phyloP scores from a whole-genome alignment of 352 stramenopile genomes.

The Pythium sukuiense region DNA sequence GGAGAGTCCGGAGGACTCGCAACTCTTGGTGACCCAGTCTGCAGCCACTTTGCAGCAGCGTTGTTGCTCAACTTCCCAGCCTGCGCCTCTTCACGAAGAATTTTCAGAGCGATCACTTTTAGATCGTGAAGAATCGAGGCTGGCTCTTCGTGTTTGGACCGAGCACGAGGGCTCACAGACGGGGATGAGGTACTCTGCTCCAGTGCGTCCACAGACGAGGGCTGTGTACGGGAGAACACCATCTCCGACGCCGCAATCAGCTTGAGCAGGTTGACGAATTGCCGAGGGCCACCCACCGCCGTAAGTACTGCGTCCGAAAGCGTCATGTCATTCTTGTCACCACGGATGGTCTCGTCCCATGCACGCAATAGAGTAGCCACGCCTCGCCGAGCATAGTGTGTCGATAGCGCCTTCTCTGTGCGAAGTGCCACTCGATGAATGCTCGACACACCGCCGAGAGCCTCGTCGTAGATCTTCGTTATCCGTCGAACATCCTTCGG shows the following conservation, averaged over 20 bases:
- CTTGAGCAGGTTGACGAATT: slow-evolving; percentile 84
- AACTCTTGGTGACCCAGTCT: not conserved
- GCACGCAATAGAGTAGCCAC: slow-evolving; percentile 39
- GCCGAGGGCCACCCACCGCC: slow-evolving; percentile 60
- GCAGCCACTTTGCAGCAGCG: slow-evolving; percentile 20
- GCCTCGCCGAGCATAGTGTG: slow-evolving; percentile 76
- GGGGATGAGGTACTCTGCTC: slow-evolving; percentile 11
- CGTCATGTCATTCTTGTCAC: not conserved
- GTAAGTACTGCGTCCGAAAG: slow-evolving; percentile 40
- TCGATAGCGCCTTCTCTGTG: slow-evolving; percentile 82
- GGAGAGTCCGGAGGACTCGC: not conserved
- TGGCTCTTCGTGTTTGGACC: slow-evolving; percentile 25
- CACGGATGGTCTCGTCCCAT: not conserved
- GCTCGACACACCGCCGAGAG: slow-evolving; percentile 57
- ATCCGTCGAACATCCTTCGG: slow-evolving; percentile 76
- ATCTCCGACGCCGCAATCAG: slow-evolving; percentile 81
- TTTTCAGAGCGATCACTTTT: slow-evolving; percentile 47
- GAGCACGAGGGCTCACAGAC: not conserved
- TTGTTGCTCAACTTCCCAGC: slow-evolving; percentile 29
- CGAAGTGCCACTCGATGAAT: slow-evolving; percentile 75
- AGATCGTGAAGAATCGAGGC: slow-evolving; percentile 53
- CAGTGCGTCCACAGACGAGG: slow-evolving; percentile 1
- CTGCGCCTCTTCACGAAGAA: slow-evolving; percentile 60
- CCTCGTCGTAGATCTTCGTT: slow-evolving; percentile 80
- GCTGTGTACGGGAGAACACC: slow-evolving; percentile 39